These are phyloP conservation scores for Nakataea oryzae DNA, from an alignment of 2,329 filamentous ascomycete species.

Conservation along the genomic window DNA sequence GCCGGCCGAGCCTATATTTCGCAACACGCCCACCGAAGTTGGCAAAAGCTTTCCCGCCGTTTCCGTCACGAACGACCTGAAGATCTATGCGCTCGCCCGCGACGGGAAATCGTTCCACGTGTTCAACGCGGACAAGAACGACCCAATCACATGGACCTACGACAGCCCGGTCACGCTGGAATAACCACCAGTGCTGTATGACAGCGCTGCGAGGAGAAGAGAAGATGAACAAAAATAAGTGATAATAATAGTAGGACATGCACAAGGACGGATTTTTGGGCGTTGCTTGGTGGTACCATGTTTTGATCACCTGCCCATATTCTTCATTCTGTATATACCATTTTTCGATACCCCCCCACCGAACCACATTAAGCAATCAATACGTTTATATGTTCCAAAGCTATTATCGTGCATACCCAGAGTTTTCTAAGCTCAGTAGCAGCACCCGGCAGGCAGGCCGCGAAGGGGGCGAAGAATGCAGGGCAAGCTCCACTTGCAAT, in stretches of 20 bases:
- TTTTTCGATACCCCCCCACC: not conserved
- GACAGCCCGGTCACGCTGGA: not conserved
- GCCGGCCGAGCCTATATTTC: not conserved
- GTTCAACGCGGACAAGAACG: not conserved
- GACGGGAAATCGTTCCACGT: not conserved
- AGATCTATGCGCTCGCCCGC: not conserved
- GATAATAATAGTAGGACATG: not conserved
- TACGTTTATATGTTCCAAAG: no score
- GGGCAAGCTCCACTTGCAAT: no score
- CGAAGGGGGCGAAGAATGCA: no score
- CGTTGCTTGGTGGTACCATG: not conserved
- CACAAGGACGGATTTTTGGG: not conserved
- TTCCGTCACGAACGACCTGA: not conserved
- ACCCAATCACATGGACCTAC: not conserved
- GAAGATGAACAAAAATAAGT: not conserved
- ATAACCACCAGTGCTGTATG: no score
- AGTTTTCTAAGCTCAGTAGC: not conserved
- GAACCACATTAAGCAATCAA: not conserved
- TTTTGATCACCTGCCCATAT: not conserved
- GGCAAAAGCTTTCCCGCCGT: not conserved
- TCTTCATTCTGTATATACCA: not conserved
- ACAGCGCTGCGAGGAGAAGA: not conserved
- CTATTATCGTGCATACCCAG: no score
- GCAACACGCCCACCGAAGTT: not conserved
- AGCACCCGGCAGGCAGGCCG: no score